Evolutionary conservation across 371 early-diverging fungal genomes (phyloP).

Genomic region (Chytridiales sp.): DNA sequence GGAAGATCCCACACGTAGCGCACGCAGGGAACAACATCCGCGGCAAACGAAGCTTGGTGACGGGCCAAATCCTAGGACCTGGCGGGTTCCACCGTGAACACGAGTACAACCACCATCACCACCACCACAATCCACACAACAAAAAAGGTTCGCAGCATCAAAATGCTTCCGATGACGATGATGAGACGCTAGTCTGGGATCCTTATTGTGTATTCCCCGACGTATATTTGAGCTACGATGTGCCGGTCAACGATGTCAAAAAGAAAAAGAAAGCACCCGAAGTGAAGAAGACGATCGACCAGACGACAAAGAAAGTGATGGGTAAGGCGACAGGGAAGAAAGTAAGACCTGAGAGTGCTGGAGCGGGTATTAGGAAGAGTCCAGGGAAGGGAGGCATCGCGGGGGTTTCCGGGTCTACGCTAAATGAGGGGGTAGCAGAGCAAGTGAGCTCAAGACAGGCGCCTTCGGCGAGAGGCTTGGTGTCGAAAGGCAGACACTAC

Average conservation of each 20-base stretch:
- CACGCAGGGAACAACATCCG: conserved; percentile 59
- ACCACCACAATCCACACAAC: conserved; percentile 4
- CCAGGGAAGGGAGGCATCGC: conserved; percentile 8
- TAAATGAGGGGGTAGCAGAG: background rate
- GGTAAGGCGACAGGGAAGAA: conserved; percentile 16
- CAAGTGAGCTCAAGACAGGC: conserved; percentile 9
- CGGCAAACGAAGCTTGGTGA: conserved; percentile 45
- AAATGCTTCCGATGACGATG: conserved; percentile 27
- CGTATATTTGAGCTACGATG: conserved; percentile 51
- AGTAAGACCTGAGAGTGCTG: conserved; percentile 30
- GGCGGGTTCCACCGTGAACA: conserved; percentile 31
- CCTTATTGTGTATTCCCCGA: conserved; percentile 55
- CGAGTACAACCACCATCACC: conserved; percentile 1
- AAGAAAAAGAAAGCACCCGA: conserved; percentile 18
- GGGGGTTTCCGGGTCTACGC: background rate
- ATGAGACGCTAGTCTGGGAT: conserved; percentile 41
- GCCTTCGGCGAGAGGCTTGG: conserved; percentile 44
- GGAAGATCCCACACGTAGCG: conserved; percentile 51
- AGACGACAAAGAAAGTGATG: background rate
- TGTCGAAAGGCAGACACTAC: conserved; percentile 44
- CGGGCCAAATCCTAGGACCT: conserved; percentile 27
- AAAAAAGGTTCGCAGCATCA: background rate
- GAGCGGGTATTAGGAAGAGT: conserved; percentile 3
- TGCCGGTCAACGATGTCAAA: conserved; percentile 28
- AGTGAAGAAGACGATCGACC: conserved; percentile 4